phyloP scores from a whole-genome alignment of 371 early-diverging fungal genomes.

The Zopfochytrium polystomum region DNA sequence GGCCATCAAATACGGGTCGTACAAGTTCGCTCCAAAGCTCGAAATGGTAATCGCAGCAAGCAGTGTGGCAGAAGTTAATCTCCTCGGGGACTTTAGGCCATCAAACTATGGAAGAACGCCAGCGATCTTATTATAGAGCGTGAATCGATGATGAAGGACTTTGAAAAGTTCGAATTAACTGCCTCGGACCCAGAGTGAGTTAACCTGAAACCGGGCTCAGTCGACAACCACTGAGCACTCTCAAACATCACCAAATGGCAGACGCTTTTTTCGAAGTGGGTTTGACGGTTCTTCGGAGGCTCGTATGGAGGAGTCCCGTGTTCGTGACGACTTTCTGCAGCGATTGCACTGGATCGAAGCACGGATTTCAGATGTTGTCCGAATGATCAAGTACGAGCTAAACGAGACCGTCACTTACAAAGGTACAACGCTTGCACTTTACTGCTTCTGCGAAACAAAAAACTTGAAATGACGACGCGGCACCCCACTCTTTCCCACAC shows the following conservation, averaged over 20 bases:
- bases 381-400: slow-evolving; percentile 40
- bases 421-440: slow-evolving; percentile 25
- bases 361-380: slow-evolving; percentile 28
- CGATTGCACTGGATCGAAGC: slow-evolving; percentile 39
- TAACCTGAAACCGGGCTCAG: not conserved
- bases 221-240: not conserved
- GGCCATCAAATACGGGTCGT: slow-evolving; percentile 53
- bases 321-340: slow-evolving; percentile 41
- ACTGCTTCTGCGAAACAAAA: no score
- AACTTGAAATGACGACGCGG: no score
- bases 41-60: slow-evolving; percentile 28
- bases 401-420: slow-evolving; percentile 48
- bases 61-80: not conserved
- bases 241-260: slow-evolving; percentile 1
- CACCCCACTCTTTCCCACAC: no score
- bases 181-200: slow-evolving; percentile 48
- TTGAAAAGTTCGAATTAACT: slow-evolving; percentile 38
- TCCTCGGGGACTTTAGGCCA: slow-evolving; percentile 27
- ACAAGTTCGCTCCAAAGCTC: slow-evolving; percentile 39
- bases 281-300: slow-evolving; percentile 42
- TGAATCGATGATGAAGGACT: slow-evolving; percentile 37
- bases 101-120: slow-evolving; percentile 44
- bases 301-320: slow-evolving; percentile 41
- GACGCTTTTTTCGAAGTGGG: slow-evolving; percentile 44
- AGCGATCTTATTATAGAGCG: slow-evolving; percentile 37